Evolutionary conservation across 306 rosid genomes (phyloP).

Genomic region (Ormosia semicastrata): DNA sequence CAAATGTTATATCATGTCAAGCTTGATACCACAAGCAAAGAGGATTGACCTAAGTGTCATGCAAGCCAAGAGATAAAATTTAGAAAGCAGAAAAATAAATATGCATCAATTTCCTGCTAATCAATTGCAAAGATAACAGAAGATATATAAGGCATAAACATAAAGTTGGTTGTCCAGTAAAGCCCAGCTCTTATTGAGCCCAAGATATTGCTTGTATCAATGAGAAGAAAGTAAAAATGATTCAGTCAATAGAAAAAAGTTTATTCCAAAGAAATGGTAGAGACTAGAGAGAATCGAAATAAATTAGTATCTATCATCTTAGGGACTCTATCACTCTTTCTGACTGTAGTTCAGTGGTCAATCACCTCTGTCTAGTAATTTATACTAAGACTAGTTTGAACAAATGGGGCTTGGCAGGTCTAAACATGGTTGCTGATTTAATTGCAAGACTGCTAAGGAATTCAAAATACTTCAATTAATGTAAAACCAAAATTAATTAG

Average conservation of each 20-base stretch:
- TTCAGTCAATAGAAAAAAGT: not conserved
- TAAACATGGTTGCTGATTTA: not conserved
- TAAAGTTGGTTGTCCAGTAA: not conserved
- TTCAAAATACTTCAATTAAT: too few relatives aligned
- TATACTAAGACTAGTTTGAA: not conserved
- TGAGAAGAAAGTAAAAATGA: not conserved
- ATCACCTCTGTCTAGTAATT: not conserved
- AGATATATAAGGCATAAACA: not conserved
- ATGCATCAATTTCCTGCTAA: not conserved
- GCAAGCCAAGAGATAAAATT: not conserved
- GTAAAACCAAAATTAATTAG: not conserved
- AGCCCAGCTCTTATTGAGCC: not conserved
- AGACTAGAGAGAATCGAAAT: not conserved
- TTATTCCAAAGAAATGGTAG: not conserved
- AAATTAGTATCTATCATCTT: not conserved
- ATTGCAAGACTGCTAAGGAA: not conserved
- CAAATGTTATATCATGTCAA: not conserved
- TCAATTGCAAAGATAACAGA: not conserved
- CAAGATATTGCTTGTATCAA: not conserved
- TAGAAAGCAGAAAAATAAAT: not conserved
- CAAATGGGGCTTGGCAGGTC: not conserved
- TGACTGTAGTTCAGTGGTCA: not conserved
- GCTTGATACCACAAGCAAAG: slow-evolving; percentile 9
- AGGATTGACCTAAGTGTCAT: not conserved
- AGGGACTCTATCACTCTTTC: not conserved